These are phyloP conservation scores for Populus hybrid DNA, from an alignment of 441 rosid species.

Conservation along the genomic window DNA sequence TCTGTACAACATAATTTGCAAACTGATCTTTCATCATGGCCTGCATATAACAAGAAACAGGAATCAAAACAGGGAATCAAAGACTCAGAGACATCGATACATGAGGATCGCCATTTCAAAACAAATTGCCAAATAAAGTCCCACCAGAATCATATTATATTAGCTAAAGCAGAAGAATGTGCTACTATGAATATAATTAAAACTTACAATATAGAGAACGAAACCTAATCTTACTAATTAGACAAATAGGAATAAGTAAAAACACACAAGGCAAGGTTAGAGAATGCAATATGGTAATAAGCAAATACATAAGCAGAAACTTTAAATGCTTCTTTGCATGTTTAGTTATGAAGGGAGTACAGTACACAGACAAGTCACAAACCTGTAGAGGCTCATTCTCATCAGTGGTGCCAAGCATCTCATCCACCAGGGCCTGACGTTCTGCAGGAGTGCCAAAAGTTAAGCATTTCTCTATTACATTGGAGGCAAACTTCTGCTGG, in stretches of 20 bases:
- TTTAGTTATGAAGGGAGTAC: background rate
- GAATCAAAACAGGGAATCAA: background rate
- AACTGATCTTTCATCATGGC: conserved; percentile 90
- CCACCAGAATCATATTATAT: background rate
- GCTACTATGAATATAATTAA: too few relatives aligned
- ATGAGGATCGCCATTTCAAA: background rate
- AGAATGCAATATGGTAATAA: background rate
- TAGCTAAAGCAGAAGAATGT: background rate
- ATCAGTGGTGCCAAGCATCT: conserved; percentile 79
- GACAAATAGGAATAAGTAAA: background rate
- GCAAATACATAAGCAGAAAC: background rate
- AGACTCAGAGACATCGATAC: background rate
- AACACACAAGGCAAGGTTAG: background rate
- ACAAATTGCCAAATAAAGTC: background rate
- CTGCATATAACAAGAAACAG: conserved; percentile 28
- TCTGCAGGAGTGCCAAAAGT: conserved; percentile 58
- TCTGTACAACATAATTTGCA: conserved; percentile 82
- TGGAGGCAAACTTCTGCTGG: conserved; percentile 81
- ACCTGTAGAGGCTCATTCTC: conserved; percentile 90
- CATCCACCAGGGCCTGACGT: conserved; percentile 66
- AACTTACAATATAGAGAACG: background rate
- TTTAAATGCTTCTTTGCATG: background rate
- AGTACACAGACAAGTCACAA: conserved; percentile 6
- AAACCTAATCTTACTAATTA: background rate
- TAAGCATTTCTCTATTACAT: conserved; percentile 71